Conservation (phyloP, 441 rosid genomes). For the Heliophila coronopifolia region DNA sequence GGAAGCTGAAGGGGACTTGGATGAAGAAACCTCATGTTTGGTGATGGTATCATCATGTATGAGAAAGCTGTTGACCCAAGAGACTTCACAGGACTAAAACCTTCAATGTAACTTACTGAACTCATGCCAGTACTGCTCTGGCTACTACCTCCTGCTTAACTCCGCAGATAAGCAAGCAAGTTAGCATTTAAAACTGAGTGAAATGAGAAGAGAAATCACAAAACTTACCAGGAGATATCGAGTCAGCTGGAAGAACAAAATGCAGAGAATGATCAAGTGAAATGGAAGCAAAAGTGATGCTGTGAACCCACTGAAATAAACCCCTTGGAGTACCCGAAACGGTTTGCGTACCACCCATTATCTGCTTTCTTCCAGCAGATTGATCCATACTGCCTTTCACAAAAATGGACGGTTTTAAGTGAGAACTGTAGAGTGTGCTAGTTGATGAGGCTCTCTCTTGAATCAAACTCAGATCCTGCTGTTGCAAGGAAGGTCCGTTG, state of each 20-base stretch:
- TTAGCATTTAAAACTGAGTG: not conserved
- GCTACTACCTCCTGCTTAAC: conserved; percentile 53
- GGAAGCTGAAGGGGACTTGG: conserved; percentile 91
- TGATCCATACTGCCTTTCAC: conserved; percentile 89
- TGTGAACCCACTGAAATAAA: conserved; percentile 93
- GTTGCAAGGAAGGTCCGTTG: conserved; percentile 79
- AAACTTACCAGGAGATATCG: conserved; percentile 61
- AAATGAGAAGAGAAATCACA: conserved; percentile 1
- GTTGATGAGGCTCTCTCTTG: conserved; percentile 93
- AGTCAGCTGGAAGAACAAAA: conserved; percentile 71
- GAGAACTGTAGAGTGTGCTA: conserved; percentile 77
- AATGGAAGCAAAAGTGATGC: conserved; percentile 81
- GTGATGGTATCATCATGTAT: conserved; percentile 87
- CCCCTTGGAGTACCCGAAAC: conserved; percentile 73
- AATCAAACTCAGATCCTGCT: conserved; percentile 84
- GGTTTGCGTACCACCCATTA: conserved; percentile 62
- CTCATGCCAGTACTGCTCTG: conserved; percentile 46
- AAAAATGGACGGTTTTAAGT: conserved; percentile 70
- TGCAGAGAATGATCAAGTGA: conserved; percentile 80
- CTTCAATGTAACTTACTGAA: conserved; percentile 64
- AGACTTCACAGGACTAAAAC: conserved; percentile 88
- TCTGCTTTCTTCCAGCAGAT: conserved; percentile 71
- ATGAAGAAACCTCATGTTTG: conserved; percentile 94
- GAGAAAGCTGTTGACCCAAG: conserved; percentile 81
- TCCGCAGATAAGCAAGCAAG: not conserved